Evolutionary conservation across 805 yeast genomes (phyloP).

Genomic region (Allodekkera sacchari): DNA sequence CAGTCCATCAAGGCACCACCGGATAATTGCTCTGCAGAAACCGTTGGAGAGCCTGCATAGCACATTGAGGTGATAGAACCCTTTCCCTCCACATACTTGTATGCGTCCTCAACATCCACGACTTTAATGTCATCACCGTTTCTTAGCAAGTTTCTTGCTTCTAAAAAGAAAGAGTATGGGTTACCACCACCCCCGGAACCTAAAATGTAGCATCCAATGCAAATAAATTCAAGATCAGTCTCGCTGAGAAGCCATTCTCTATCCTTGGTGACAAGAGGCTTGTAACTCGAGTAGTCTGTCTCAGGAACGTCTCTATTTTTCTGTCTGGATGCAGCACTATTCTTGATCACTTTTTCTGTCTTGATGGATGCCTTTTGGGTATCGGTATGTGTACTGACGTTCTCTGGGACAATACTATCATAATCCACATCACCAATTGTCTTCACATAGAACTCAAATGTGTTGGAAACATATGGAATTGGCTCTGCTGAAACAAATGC

Average conservation of each 20-base stretch:
- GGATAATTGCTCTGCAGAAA: conserved; percentile 32
- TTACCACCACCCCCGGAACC: conserved; percentile 48
- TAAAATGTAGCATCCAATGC: conserved; percentile 36
- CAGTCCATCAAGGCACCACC: conserved; percentile 31
- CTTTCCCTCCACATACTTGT: conserved; percentile 15
- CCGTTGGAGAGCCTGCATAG: conserved; percentile 41
- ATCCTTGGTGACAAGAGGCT: conserved; percentile 22
- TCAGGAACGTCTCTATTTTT: conserved; percentile 9
- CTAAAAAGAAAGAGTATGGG: conserved; percentile 33
- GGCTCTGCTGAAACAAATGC: conserved; percentile 22
- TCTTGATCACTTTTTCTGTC: too few relatives aligned
- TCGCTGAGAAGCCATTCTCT: conserved; percentile 33
- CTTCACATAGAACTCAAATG: conserved; percentile 29
- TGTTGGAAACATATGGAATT: conserved; percentile 27
- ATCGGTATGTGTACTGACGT: conserved; percentile 1
- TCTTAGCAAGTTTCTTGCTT: conserved; percentile 25
- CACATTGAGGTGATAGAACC: conserved; percentile 28
- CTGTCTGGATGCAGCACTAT: too few relatives aligned
- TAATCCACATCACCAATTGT: conserved; percentile 39
- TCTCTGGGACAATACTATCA: conserved; percentile 6
- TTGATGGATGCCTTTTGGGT: conserved; percentile 7
- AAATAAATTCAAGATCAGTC: conserved; percentile 33
- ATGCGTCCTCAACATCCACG: conserved; percentile 27
- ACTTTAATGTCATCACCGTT: conserved; percentile 28
- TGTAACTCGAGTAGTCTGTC: conserved; percentile 22